Percentiles rank a stretch among this genome's conserved stretches.
Conservation (phyloP, 2,329 filamentous ascomycete species). For the Aspergillus ibericus region DNA sequence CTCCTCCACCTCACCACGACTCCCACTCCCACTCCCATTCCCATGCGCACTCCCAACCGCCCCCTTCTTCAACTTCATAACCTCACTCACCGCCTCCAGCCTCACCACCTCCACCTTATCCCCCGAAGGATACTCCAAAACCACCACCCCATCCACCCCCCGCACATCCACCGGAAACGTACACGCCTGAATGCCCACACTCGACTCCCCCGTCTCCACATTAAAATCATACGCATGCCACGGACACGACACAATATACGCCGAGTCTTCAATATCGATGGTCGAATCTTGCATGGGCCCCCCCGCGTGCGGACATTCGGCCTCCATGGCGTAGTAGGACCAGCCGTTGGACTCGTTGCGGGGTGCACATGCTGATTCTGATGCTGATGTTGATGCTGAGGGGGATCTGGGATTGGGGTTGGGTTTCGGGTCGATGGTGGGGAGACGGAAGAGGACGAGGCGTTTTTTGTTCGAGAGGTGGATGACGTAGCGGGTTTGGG, state of each 20-base stretch:
- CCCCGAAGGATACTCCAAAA: constrained; percentile 33
- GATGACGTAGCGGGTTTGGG: constrained; percentile 45
- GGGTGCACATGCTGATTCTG: too few relatives aligned
- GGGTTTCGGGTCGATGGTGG: constrained; percentile 37
- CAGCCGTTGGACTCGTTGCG: constrained; percentile 42
- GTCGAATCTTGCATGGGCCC: constrained; percentile 49
- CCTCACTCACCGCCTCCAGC: constrained; percentile 49
- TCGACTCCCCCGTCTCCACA: constrained; percentile 51
- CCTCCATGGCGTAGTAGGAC: constrained; percentile 52
- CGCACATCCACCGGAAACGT: constrained; percentile 46
- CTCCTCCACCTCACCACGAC: too few relatives aligned
- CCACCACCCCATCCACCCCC: constrained; percentile 37
- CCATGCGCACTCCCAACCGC: not conserved
- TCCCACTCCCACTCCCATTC: not conserved
- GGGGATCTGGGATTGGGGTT: constrained; percentile 16
- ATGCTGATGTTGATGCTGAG: not conserved
- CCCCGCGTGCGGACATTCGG: constrained; percentile 50
- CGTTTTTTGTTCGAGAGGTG: constrained; percentile 47
- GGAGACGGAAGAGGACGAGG: constrained; percentile 48
- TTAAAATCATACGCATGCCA: constrained; percentile 55
- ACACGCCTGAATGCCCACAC: constrained; percentile 49
- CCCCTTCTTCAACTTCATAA: constrained; percentile 44
- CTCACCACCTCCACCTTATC: constrained; percentile 27
- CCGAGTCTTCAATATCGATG: constrained; percentile 51
- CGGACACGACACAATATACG: constrained; percentile 49